phyloP scores from a whole-genome alignment of 176 grass and related monocot species.

The Puccinellia tenuiflora region DNA sequence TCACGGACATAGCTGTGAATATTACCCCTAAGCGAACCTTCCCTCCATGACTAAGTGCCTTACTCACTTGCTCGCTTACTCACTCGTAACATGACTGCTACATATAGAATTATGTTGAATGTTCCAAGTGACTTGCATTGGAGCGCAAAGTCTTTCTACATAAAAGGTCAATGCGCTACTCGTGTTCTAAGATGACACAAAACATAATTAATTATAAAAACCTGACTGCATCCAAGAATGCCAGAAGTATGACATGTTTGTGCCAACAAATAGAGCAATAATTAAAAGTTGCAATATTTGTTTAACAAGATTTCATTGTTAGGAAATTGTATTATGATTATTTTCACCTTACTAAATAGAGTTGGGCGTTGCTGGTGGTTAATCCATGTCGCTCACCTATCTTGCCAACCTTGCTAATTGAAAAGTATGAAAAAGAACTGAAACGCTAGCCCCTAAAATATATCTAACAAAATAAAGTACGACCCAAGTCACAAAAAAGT shows the following conservation, averaged over 20 bases:
- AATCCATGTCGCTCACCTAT: no score
- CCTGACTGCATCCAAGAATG: background rate
- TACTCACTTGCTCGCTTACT: background rate
- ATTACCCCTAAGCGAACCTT: background rate
- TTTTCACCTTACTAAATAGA: no score
- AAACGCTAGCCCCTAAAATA: background rate
- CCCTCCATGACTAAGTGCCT: background rate
- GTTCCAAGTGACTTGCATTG: background rate
- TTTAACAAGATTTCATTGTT: background rate
- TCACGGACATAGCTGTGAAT: background rate
- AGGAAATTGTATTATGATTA: background rate
- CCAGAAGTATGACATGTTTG: background rate
- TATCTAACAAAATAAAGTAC: background rate
- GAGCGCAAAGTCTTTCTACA: background rate
- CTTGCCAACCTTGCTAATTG: no score
- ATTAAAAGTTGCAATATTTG: background rate
- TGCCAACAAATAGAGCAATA: background rate
- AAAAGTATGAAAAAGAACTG: background rate
- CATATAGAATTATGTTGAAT: background rate
- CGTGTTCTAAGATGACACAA: background rate
- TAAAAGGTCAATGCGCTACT: background rate
- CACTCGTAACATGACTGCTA: background rate
- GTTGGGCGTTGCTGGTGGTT: no score
- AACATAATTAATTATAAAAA: background rate
- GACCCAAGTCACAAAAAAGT: background rate